phyloP scores from a whole-genome alignment of 2,329 filamentous ascomycete genomes.

The Byssoonygena ceratinophila region DNA sequence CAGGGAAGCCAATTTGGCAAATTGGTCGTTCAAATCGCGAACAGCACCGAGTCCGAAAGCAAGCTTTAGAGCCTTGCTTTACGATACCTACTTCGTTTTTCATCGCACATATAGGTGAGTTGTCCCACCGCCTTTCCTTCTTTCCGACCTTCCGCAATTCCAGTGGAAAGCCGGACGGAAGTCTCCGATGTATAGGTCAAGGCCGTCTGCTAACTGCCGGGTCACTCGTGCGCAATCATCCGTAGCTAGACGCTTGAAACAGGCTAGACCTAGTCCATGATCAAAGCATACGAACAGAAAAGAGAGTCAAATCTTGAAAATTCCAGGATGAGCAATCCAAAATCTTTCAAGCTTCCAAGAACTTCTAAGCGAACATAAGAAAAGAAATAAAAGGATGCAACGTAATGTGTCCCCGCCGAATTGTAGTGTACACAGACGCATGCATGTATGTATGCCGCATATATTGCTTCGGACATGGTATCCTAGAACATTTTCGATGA shows the following conservation, averaged over 20 bases:
- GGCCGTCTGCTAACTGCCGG: background rate
- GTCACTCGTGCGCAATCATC: background rate
- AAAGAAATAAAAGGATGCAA: background rate
- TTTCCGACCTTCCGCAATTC: background rate
- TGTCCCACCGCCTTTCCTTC: background rate
- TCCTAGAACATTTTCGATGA: background rate
- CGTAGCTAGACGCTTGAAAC: background rate
- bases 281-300: too few species aligned
- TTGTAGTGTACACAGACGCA: background rate
- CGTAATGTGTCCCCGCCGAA: too few species aligned
- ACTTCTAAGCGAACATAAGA: background rate
- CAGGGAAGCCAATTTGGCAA: constrained; percentile 83
- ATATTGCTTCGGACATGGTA: background rate
- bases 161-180: background rate
- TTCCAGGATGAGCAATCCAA: background rate
- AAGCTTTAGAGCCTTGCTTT: constrained; percentile 13
- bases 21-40: constrained; percentile 52
- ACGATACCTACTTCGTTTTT: background rate
- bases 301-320: background rate
- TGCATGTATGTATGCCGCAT: background rate
- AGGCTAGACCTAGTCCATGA: background rate
- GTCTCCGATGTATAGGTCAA: background rate
- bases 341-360: background rate
- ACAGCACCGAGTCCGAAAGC: constrained; percentile 11
- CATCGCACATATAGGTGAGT: background rate